Evolutionary conservation across 257 asterid genomes (phyloP), one percentile per base, ranked within the genome.

Genomic region (Salvia hispanica): DNA sequence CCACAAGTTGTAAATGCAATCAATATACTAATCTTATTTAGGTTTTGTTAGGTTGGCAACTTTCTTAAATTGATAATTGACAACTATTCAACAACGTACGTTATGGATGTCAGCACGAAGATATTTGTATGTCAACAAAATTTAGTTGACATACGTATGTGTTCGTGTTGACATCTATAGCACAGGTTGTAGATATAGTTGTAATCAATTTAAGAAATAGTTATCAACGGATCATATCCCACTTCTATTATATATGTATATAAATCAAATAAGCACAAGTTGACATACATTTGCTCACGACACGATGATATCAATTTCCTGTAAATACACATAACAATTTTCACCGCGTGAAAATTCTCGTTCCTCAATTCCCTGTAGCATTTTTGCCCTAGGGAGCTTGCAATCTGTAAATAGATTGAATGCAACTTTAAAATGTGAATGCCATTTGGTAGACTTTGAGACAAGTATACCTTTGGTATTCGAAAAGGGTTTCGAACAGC

Each of bases 401-500:
- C 87, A 53, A 94, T 94, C 99, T 94, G 79, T 61, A 74, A 77
- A 63, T 67, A 60, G 67, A 71, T 34, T 0, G 79, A 62, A 68
- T 54, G 21, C 21, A 18, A 1, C 1, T 18, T 18, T 18, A 18
- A 18, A 18, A 18, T 0, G 21, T 18, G 21, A 67, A 69, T 57
- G 59, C 37, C 33, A 57, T 36, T 15, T 7, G 34, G 51, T 46
- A 18, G 44, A 67, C 70, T 46, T 46, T 18, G 56, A 56, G 46
- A 69, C 11, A 63, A 72, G n/a, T 55, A 51, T 83, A 93, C 99
- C 96, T 91, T 94, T 11, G 99, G 99, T 71, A 94, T 94, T 64
- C 99, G 96, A 83, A 88, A 62, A 54, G 99, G 99, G 79, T 94
- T 94, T 78, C 88, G 91, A 0, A 85, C 83, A 66, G 95, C 97